Percentiles rank a stretch among this genome's conserved stretches.
These are phyloP conservation scores for Echinosophora koreensis DNA, from an alignment of 306 rosid species.

Conservation along the genomic window DNA sequence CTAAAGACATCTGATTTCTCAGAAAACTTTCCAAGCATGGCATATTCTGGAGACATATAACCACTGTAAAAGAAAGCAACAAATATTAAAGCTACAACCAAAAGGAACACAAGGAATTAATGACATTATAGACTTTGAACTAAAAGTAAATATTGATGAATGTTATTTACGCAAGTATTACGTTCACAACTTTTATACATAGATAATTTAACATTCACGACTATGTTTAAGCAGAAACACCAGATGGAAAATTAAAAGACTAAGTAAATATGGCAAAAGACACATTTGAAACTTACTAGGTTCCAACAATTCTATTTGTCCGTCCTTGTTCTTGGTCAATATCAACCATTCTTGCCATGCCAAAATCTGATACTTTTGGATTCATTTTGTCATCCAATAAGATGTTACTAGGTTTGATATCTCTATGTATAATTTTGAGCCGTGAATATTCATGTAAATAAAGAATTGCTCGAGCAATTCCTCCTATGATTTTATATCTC, in stretches of 20 bases:
- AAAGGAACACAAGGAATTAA: not conserved
- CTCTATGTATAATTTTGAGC: conserved; percentile 53
- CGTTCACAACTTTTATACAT: not conserved
- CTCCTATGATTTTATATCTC: conserved; percentile 46
- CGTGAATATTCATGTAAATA: conserved; percentile 59
- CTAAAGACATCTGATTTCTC: conserved; percentile 53
- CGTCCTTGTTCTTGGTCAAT: conserved; percentile 37
- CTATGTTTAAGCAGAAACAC: not conserved
- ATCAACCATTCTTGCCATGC: conserved; percentile 50
- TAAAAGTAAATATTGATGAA: not conserved
- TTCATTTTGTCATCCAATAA: conserved; percentile 51
- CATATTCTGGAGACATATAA: conserved; percentile 54
- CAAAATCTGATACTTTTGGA: conserved; percentile 62
- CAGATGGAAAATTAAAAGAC: not conserved
- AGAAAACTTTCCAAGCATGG: conserved; percentile 51
- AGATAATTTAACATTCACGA: not conserved
- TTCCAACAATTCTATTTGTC: conserved; percentile 55
- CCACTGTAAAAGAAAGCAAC: conserved; percentile 22
- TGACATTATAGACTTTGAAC: not conserved
- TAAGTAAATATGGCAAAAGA: no score
- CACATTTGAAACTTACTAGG: conserved; percentile 50
- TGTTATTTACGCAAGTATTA: not conserved
- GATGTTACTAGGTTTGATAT: conserved; percentile 58
- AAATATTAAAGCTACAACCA: not conserved
- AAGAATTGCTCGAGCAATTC: conserved; percentile 53